A percentile compares a stretch with the other conserved stretches of the same genome.
These are phyloP conservation scores for Lentinula novae-zelandiae DNA, from an alignment of 1,284 basidiomycete species.

Conservation along the genomic window DNA sequence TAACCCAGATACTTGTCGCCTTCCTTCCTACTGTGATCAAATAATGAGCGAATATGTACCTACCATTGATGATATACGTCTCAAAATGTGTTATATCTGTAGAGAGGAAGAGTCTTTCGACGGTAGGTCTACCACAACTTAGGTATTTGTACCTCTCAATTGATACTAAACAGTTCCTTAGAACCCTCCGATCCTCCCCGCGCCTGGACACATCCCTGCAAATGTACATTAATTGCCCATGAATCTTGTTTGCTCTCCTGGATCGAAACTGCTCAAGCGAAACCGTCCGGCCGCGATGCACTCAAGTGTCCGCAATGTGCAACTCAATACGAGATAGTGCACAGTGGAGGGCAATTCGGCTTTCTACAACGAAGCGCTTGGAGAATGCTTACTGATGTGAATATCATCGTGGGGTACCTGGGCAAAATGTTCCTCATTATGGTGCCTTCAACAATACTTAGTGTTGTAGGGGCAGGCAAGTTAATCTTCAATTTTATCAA, in stretches of 20 bases:
- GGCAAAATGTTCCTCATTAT: slow-evolving; percentile 6
- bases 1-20: too few relatives aligned
- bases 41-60: slow-evolving; percentile 12
- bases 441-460: slow-evolving; percentile 36
- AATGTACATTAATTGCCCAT: slow-evolving; percentile 75
- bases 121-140: slow-evolving; percentile 30
- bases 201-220: slow-evolving; percentile 75
- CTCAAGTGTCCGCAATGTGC: slow-evolving; percentile 79
- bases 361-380: slow-evolving; percentile 41
- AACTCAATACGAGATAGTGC: slow-evolving; percentile 52
- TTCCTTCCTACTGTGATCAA: neutral
- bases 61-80: slow-evolving; percentile 23
- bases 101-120: slow-evolving; percentile 65
- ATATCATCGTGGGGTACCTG: slow-evolving; percentile 8
- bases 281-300: slow-evolving; percentile 45
- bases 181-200: slow-evolving; percentile 43
- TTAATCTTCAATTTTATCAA: slow-evolving; percentile 17
- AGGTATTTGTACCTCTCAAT: neutral
- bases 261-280: slow-evolving; percentile 65
- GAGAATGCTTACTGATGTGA: slow-evolving; percentile 36
- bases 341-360: neutral
- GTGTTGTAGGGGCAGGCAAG: slow-evolving; percentile 23
- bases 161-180: slow-evolving; percentile 16
- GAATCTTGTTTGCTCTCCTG: slow-evolving; percentile 73
- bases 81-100: slow-evolving; percentile 77